These are phyloP conservation scores for Thuidium tamariscinum DNA, from an alignment of 225 moss, liverwort and hornwort species.

Conservation along the genomic window DNA sequence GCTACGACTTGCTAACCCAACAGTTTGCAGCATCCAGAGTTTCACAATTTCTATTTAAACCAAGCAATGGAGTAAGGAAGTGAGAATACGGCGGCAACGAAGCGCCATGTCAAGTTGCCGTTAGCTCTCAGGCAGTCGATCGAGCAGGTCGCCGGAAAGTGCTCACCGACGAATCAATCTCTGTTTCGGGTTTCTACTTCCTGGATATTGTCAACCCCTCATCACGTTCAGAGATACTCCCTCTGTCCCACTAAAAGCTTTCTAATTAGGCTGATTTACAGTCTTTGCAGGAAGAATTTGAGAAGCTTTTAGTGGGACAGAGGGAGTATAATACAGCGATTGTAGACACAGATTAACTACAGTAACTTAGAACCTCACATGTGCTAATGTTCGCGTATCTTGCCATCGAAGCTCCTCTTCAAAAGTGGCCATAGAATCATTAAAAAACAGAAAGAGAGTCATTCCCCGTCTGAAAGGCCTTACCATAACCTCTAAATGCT, in stretches of 20 bases:
- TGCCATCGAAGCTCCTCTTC: not conserved
- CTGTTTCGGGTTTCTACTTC: constrained; percentile 62
- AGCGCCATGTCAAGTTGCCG: constrained; percentile 6
- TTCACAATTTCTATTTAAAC: not conserved
- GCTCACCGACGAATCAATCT: constrained; percentile 49
- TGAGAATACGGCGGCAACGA: constrained; percentile 55
- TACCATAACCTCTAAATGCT: not conserved
- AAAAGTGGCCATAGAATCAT: not conserved
- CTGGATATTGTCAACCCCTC: constrained; percentile 3
- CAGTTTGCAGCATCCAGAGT: not conserved
- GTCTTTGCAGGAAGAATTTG: no score
- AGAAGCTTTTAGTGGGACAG: no score
- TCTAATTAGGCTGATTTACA: no score
- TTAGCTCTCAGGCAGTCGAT: constrained; percentile 37
- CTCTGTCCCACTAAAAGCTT: no score
- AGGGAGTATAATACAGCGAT: not conserved
- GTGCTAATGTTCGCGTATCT: not conserved
- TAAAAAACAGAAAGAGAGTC: not conserved
- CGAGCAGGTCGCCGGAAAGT: constrained; percentile 15
- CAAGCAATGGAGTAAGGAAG: not conserved
- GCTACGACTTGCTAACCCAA: no score
- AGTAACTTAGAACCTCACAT: not conserved
- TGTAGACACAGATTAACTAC: not conserved
- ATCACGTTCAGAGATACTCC: not conserved
- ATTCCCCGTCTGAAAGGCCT: not conserved